A percentile compares a stretch with the other conserved stretches of the same genome.
phyloP scores from a whole-genome alignment of 108 stramenopile species.

The Cyclotella choctawhatcheeana region DNA sequence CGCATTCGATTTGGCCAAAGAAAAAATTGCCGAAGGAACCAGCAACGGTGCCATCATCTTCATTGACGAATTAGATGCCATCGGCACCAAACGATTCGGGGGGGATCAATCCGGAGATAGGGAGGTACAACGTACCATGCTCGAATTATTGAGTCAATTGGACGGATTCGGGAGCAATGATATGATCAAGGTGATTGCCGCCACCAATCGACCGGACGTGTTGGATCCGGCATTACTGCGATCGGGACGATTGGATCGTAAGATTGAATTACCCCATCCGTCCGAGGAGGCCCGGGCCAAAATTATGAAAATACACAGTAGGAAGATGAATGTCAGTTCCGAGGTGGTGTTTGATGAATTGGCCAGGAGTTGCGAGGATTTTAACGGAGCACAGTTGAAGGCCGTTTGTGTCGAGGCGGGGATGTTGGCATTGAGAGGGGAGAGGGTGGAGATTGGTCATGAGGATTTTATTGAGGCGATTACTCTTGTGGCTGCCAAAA shows the following conservation, averaged over 20 bases:
- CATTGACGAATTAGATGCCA: slow-evolving; percentile 97
- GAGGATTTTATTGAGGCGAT: slow-evolving; percentile 99
- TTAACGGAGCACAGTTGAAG: slow-evolving; percentile 83
- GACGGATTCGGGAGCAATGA: too few relatives aligned
- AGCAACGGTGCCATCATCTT: slow-evolving; percentile 85
- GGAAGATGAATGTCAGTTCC: slow-evolving; percentile 52
- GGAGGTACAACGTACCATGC: too few relatives aligned
- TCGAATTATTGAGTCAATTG: too few relatives aligned
- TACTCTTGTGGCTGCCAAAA: slow-evolving; percentile 97
- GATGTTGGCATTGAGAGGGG: slow-evolving; percentile 85
- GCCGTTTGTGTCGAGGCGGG: slow-evolving; percentile 84
- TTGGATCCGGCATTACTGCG: slow-evolving; percentile 95
- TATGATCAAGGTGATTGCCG: slow-evolving; percentile 91
- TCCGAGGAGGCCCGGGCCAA: slow-evolving; percentile 81
- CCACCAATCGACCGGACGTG: slow-evolving; percentile 90
- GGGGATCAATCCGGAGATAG: slow-evolving; percentile 34
- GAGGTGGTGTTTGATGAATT: slow-evolving; percentile 57
- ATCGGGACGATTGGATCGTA: slow-evolving; percentile 93
- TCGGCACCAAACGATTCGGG: slow-evolving; percentile 72
- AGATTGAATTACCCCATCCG: slow-evolving; percentile 88
- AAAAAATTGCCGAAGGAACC: neutral
- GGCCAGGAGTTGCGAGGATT: slow-evolving; percentile 17
- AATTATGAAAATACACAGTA: slow-evolving; percentile 88
- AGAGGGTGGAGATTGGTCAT: slow-evolving; percentile 80
- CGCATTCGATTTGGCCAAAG: neutral